Percentiles rank a stretch among this genome's conserved stretches.
phyloP scores from a whole-genome alignment of 2,329 filamentous ascomycete genomes.

The Colletotrichum sojae region DNA sequence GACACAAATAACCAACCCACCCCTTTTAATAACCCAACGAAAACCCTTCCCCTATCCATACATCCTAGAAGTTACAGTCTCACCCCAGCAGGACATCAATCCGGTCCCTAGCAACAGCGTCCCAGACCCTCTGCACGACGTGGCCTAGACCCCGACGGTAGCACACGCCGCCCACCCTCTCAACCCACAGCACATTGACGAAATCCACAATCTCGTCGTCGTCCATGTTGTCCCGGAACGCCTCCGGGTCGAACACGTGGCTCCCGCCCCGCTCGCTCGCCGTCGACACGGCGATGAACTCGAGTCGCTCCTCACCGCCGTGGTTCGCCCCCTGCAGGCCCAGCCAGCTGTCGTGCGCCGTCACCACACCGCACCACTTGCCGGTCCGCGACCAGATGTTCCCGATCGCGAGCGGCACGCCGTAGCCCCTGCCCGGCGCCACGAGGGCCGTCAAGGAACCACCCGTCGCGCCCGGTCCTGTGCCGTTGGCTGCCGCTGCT shows the following conservation, averaged over 20 bases:
- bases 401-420: slow-evolving; percentile 57
- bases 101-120: slow-evolving; percentile 56
- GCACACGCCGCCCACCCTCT: slow-evolving; percentile 59
- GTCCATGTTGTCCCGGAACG: slow-evolving; percentile 58
- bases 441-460: slow-evolving; percentile 14
- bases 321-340: slow-evolving; percentile 63
- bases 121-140: slow-evolving; percentile 58
- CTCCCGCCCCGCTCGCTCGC: slow-evolving; percentile 54
- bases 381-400: slow-evolving; percentile 56
- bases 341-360: slow-evolving; percentile 62
- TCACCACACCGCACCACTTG: slow-evolving; percentile 58
- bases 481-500: slow-evolving; percentile 2
- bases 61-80: not conserved
- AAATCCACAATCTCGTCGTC: slow-evolving; percentile 60
- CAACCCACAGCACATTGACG: slow-evolving; percentile 63
- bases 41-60: not conserved
- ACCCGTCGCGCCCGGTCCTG: not conserved
- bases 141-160: slow-evolving; percentile 60
- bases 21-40: not conserved
- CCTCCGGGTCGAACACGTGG: slow-evolving; percentile 49
- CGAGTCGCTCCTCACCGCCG: slow-evolving; percentile 56
- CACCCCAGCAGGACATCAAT: slow-evolving; percentile 59
- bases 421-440: slow-evolving; percentile 26
- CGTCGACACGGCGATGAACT: slow-evolving; percentile 59
- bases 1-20: no score